These are phyloP conservation scores for Tulasnella sp. DNA, from an alignment of 768 basidiomycete genomes.

Conservation along the genomic window DNA sequence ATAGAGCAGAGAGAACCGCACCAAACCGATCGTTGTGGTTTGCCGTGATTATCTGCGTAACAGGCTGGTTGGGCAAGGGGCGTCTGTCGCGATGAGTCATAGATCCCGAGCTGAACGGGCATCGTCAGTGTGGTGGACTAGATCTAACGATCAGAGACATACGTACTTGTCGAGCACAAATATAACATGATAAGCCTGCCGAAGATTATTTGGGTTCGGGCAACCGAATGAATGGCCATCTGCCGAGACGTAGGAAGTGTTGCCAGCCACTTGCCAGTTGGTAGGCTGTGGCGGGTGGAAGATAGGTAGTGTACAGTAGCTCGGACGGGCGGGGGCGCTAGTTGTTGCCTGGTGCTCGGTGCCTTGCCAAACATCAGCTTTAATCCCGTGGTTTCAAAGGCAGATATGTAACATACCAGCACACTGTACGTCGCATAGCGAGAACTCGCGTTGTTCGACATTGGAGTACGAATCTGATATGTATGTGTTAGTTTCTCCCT, in stretches of 20 bases:
- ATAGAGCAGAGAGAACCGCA: slow-evolving; percentile 44
- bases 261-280: slow-evolving; percentile 22
- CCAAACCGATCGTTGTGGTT: slow-evolving; percentile 40
- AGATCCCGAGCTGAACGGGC: slow-evolving; percentile 36
- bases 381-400: too few species aligned
- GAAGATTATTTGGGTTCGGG: slow-evolving; percentile 40
- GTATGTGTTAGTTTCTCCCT: too few species aligned
- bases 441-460: slow-evolving; percentile 42
- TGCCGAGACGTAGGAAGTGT: slow-evolving; percentile 37
- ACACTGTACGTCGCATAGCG: slow-evolving; percentile 30
- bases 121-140: not conserved
- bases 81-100: slow-evolving; percentile 33
- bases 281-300: slow-evolving; percentile 34
- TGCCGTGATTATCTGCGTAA: slow-evolving; percentile 28
- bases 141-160: not conserved
- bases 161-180: slow-evolving; percentile 42
- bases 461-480: slow-evolving; percentile 44
- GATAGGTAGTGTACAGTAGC: slow-evolving; percentile 41
- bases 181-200: slow-evolving; percentile 49
- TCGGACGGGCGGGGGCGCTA: slow-evolving; percentile 35
- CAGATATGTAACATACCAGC: slow-evolving; percentile 26
- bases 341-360: slow-evolving; percentile 37
- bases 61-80: slow-evolving; percentile 37
- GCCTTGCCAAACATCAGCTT: slow-evolving; percentile 28
- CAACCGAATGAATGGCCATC: slow-evolving; percentile 47